Percentiles rank a stretch among this genome's conserved stretches.
These are phyloP conservation scores for Fimicolochytrium jonesii DNA, from an alignment of 192 early-diverging fungal species.

Conservation along the genomic window DNA sequence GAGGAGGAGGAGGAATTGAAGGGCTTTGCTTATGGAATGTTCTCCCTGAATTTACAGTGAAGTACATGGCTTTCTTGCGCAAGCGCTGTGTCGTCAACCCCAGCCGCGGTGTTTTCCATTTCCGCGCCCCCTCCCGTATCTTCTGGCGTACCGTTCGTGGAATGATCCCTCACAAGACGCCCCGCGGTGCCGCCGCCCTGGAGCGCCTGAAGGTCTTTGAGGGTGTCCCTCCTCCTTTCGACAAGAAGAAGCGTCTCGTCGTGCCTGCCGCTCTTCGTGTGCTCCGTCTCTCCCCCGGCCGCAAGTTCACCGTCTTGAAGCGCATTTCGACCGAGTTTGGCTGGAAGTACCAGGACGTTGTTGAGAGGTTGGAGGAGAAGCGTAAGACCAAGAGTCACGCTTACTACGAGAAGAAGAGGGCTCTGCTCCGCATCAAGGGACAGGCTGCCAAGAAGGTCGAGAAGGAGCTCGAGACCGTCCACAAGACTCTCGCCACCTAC, in stretches of 20 bases:
- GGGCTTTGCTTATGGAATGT: background rate
- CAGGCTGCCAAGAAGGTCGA: slow-evolving; percentile 70
- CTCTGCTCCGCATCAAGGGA: slow-evolving; percentile 46
- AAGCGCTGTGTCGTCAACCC: slow-evolving; percentile 99
- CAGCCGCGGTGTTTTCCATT: slow-evolving; percentile 96
- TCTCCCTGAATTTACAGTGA: slow-evolving; percentile 54
- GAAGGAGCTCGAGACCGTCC: slow-evolving; percentile 52
- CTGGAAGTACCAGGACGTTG: slow-evolving; percentile 99
- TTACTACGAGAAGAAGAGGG: slow-evolving; percentile 87
- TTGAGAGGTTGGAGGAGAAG: slow-evolving; percentile 96
- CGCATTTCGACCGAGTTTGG: slow-evolving; percentile 94
- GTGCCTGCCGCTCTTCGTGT: slow-evolving; percentile 92
- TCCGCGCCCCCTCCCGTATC: slow-evolving; percentile 96
- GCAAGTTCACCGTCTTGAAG: slow-evolving; percentile 96
- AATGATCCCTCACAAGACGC: slow-evolving; percentile 99
- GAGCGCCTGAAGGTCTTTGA: slow-evolving; percentile 99
- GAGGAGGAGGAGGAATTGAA: background rate
- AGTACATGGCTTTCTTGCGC: slow-evolving; percentile 94
- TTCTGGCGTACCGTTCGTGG: slow-evolving; percentile 97
- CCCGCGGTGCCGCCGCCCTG: slow-evolving; percentile 95
- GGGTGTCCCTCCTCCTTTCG: slow-evolving; percentile 96
- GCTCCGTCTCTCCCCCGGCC: slow-evolving; percentile 91
- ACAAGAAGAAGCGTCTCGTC: slow-evolving; percentile 95
- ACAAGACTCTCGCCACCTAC: slow-evolving; percentile 58
- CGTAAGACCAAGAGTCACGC: slow-evolving; percentile 91